Percentiles rank a stretch among this genome's conserved stretches.
These are phyloP conservation scores for Psilocybe subaeruginosa DNA, from an alignment of 768 basidiomycete genomes.

Conservation along the genomic window DNA sequence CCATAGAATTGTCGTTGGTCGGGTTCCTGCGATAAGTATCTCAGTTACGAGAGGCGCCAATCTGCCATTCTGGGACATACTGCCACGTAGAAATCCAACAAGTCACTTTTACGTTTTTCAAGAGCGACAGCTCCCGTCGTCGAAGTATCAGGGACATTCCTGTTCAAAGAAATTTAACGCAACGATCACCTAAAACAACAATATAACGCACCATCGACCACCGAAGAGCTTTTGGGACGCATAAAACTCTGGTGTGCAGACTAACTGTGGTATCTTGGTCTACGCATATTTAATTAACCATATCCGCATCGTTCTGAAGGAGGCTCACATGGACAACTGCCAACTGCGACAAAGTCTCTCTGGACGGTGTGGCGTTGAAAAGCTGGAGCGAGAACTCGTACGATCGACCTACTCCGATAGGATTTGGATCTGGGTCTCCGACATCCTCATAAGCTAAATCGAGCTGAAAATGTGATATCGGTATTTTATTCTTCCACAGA, in stretches of 20 bases:
- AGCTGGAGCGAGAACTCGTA: conserved; percentile 38
- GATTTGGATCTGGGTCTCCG: conserved; percentile 38
- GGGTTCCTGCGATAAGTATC: conserved; percentile 26
- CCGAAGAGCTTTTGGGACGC: conserved; percentile 38
- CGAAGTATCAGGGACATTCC: conserved; percentile 36
- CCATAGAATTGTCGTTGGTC: conserved; percentile 39
- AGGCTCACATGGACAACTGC: conserved; percentile 31
- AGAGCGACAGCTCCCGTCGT: conserved; percentile 32
- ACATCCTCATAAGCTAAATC: conserved; percentile 43
- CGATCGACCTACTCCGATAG: conserved; percentile 38
- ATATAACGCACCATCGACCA: conserved; percentile 32
- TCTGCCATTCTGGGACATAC: conserved; percentile 15
- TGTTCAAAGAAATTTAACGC: background rate
- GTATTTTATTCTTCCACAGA: too few species aligned
- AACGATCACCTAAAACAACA: background rate
- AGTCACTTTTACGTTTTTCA: conserved; percentile 36
- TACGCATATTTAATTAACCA: conserved; percentile 8
- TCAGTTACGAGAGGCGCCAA: background rate
- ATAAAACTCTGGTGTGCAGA: conserved; percentile 37
- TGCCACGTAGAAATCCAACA: conserved; percentile 39
- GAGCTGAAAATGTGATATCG: conserved; percentile 23
- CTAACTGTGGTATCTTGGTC: conserved; percentile 35
- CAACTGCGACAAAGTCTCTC: conserved; percentile 29
- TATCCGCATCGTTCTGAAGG: background rate
- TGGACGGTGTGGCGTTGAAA: conserved; percentile 34